phyloP scores from a whole-genome alignment of 305 asterid genomes.

The Fraxinus floribunda region DNA sequence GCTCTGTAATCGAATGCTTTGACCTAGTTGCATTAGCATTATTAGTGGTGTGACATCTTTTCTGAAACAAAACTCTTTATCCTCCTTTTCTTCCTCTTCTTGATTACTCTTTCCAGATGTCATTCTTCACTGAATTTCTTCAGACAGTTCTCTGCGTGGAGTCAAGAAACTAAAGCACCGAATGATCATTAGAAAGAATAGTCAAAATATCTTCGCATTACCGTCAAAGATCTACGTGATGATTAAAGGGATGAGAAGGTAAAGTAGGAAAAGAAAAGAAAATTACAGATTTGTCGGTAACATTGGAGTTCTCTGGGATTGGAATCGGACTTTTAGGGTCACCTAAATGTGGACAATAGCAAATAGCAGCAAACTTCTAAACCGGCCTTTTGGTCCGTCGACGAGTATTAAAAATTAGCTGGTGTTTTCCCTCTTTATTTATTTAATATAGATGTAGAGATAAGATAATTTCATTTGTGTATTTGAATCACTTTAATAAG shows the following conservation, averaged over 20 bases:
- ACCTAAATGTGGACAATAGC: too few relatives aligned
- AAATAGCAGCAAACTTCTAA: background rate
- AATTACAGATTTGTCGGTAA: too few relatives aligned
- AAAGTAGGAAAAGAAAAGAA: too few relatives aligned
- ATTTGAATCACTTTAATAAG: too few relatives aligned
- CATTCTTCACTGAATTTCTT: slow-evolving; percentile 4
- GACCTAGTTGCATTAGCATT: slow-evolving; percentile 51
- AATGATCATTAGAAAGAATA: too few relatives aligned
- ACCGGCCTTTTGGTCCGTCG: slow-evolving; percentile 19
- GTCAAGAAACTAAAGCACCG: background rate
- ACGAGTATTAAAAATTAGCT: background rate
- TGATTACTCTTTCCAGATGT: slow-evolving; percentile 47
- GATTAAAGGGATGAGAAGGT: too few relatives aligned
- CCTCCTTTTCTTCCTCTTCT: slow-evolving; percentile 62
- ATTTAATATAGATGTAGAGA: background rate
- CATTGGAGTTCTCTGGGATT: too few relatives aligned
- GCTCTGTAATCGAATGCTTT: slow-evolving; percentile 91
- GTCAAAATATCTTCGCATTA: too few relatives aligned
- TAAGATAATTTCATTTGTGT: too few relatives aligned
- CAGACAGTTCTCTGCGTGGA: background rate
- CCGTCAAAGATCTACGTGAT: too few relatives aligned
- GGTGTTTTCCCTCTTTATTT: background rate
- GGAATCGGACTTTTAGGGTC: too few relatives aligned
- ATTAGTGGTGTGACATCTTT: slow-evolving; percentile 48
- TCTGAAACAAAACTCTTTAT: slow-evolving; percentile 51